Conservation (phyloP, 257 asterid genomes). For the Oldenlandia corymbosa region DNA sequence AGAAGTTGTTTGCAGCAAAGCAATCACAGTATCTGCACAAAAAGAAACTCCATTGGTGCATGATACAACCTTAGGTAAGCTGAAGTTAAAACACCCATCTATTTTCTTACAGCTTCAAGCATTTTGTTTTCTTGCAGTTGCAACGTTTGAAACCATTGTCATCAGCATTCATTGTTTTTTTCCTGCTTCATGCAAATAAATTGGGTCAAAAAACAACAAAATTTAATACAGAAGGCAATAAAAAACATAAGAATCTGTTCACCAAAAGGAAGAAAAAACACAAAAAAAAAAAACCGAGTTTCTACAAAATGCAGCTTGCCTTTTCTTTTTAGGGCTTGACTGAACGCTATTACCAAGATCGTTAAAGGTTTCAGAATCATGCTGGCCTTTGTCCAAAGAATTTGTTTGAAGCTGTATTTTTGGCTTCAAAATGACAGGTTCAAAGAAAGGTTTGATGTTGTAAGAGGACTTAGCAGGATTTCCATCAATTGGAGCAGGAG, state of each 20-base stretch:
- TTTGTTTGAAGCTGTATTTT: slow-evolving; percentile 30
- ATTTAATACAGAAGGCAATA: slow-evolving; percentile 7
- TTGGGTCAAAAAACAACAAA: slow-evolving; percentile 11
- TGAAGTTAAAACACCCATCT: slow-evolving; percentile 9
- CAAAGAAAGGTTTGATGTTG: slow-evolving; percentile 25
- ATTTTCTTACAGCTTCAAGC: slow-evolving; percentile 72
- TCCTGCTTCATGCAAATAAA: slow-evolving; percentile 38
- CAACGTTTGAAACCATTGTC: slow-evolving; percentile 63
- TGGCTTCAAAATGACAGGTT: slow-evolving; percentile 27
- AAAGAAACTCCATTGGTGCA: slow-evolving; percentile 19
- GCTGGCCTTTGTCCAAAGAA: slow-evolving; percentile 30
- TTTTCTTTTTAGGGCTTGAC: slow-evolving; percentile 50
- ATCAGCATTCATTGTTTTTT: slow-evolving; percentile 30
- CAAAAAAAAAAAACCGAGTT: neutral
- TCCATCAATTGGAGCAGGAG: slow-evolving; percentile 22
- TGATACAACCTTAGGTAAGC: slow-evolving; percentile 10
- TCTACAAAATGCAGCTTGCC: slow-evolving; percentile 39
- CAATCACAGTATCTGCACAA: slow-evolving; percentile 73
- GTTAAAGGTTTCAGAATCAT: slow-evolving; percentile 26
- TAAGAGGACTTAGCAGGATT: slow-evolving; percentile 24
- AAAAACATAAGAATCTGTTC: too few relatives aligned
- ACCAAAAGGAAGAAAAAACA: neutral
- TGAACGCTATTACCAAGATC: slow-evolving; percentile 26
- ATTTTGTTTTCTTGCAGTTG: slow-evolving; percentile 71
- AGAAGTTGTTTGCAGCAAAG: slow-evolving; percentile 73